Conservation (phyloP, 495 filamentous ascomycete species). For the Ramalina intermedia region DNA sequence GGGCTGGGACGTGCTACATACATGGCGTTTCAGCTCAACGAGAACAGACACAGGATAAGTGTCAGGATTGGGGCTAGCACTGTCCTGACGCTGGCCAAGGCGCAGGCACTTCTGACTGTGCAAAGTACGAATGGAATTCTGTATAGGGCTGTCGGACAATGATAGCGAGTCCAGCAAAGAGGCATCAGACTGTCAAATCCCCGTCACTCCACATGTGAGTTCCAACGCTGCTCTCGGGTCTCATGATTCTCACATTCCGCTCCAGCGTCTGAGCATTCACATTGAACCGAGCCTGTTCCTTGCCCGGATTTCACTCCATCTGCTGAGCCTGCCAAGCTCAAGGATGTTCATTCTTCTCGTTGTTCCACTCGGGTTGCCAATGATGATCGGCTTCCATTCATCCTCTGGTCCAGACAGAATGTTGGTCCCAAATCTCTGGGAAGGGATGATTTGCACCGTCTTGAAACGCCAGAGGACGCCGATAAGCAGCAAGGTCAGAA, state of each 20-base stretch:
- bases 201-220: background rate
- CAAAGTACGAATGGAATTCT: too few species aligned
- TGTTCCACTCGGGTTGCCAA: slow-evolving; percentile 52
- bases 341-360: slow-evolving; percentile 51
- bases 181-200: too few species aligned
- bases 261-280: background rate
- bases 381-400: slow-evolving; percentile 50
- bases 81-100: too few species aligned
- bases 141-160: too few species aligned
- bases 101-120: too few species aligned
- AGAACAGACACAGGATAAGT: too few species aligned
- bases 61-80: too few species aligned
- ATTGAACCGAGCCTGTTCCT: slow-evolving; percentile 39
- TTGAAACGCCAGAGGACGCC: slow-evolving; percentile 45
- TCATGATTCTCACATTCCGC: background rate
- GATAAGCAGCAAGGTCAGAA: slow-evolving; percentile 47
- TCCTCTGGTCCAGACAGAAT: slow-evolving; percentile 32
- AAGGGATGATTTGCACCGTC: slow-evolving; percentile 47
- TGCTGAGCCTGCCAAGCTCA: slow-evolving; percentile 45
- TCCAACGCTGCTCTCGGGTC: background rate
- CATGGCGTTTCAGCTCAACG: too few species aligned
- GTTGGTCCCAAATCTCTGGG: slow-evolving; percentile 19
- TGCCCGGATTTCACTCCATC: slow-evolving; percentile 58
- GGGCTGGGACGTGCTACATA: too few species aligned
- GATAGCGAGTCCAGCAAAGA: too few species aligned